Percentiles rank a stretch among this genome's conserved stretches.
Evolutionary conservation across 306 rosid species (phyloP).

Genomic region (Alnus glutinosa): DNA sequence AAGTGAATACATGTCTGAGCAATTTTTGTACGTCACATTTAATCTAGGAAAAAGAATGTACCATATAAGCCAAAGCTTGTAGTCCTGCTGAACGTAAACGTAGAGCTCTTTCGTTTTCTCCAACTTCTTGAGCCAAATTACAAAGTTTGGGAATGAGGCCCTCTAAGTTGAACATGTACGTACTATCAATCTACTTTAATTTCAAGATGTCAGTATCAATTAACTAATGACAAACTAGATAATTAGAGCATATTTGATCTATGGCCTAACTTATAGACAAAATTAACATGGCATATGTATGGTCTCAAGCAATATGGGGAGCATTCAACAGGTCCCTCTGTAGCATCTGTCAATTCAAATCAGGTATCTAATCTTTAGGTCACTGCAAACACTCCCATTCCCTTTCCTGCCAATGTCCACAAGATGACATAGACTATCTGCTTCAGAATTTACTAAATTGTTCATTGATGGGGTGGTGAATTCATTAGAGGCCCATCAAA

Average conservation of each 20-base stretch:
- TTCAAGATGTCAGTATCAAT: constrained; percentile 47
- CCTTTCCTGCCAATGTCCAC: constrained; percentile 21
- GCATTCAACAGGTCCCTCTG: neutral
- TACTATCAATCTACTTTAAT: constrained; percentile 72
- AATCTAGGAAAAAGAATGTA: constrained; percentile 35
- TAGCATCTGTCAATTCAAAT: neutral
- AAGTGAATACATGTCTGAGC: neutral
- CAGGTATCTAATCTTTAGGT: constrained; percentile 1
- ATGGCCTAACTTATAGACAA: constrained; percentile 13
- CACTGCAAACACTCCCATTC: constrained; percentile 21
- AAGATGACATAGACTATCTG: constrained; percentile 15
- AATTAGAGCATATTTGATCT: neutral
- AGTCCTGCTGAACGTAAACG: constrained; percentile 79
- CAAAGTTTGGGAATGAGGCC: constrained; percentile 88
- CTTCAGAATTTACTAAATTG: constrained; percentile 1
- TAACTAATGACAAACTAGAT: constrained; percentile 14
- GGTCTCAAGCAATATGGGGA: neutral
- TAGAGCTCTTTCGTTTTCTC: constrained; percentile 60
- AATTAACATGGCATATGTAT: constrained; percentile 14
- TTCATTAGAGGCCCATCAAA: constrained; percentile 1
- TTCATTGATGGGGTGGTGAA: constrained; percentile 13
- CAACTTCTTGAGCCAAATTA: constrained; percentile 83
- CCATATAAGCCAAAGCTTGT: constrained; percentile 79
- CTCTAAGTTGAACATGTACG: constrained; percentile 91
- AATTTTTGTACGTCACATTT: constrained; percentile 14